Percentiles rank a stretch among this genome's conserved stretches.
These are phyloP conservation scores for Podosphaera xanthii DNA, from an alignment of 2,329 filamentous ascomycete species.

Conservation along the genomic window DNA sequence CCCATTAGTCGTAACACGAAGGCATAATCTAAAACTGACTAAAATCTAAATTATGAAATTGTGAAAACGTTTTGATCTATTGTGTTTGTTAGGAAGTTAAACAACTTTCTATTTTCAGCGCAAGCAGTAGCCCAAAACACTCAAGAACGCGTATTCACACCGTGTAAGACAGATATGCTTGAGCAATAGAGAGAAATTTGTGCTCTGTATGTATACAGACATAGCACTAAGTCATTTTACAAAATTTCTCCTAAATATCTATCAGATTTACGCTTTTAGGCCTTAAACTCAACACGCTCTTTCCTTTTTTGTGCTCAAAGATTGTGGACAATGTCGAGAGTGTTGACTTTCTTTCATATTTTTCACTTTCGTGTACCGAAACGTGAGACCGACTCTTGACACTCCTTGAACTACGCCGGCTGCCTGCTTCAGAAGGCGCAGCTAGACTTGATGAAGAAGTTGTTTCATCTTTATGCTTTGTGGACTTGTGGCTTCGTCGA, in stretches of 20 bases:
- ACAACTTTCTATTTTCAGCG: too few species aligned
- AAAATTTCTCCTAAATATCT: neutral
- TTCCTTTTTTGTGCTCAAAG: neutral
- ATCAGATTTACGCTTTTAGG: neutral
- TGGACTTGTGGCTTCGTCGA: neutral
- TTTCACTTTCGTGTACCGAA: too few species aligned
- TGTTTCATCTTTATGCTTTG: neutral
- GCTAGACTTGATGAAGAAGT: neutral
- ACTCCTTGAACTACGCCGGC: neutral
- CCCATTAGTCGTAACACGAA: too few species aligned
- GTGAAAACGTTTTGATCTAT: too few species aligned
- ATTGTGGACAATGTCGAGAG: neutral
- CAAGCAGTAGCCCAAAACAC: too few species aligned
- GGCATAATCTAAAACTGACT: too few species aligned
- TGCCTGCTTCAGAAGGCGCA: neutral
- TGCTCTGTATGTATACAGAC: too few species aligned
- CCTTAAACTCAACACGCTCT: neutral
- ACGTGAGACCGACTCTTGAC: neutral
- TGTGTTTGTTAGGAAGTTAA: too few species aligned
- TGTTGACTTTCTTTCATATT: neutral
- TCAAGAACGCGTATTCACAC: too few species aligned
- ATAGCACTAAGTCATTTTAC: neutral
- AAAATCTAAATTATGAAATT: too few species aligned
- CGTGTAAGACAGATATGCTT: too few species aligned
- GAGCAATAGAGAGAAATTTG: too few species aligned